Percentiles rank a stretch among this genome's conserved stretches.
Conservation (phyloP, 805 yeast species). For the Debaryomyces prosopidis region DNA sequence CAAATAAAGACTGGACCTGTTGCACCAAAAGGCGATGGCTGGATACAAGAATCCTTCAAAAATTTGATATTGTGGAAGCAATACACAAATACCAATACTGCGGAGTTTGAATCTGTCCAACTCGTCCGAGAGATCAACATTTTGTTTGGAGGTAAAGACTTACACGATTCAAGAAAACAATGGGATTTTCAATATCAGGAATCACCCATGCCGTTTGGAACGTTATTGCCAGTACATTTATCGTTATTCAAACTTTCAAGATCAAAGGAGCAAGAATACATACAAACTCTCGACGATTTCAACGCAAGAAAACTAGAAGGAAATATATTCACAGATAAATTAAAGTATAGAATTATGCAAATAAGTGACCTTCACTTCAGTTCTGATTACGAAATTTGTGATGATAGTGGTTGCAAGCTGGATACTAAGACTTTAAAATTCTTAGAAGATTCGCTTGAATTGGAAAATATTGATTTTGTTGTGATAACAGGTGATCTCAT, state of each 20-base stretch:
- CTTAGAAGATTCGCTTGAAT: slow-evolving; percentile 21
- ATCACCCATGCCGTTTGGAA: slow-evolving; percentile 14
- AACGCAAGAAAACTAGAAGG: slow-evolving; percentile 14
- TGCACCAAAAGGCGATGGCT: slow-evolving; percentile 4
- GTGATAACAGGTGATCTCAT: slow-evolving; percentile 44
- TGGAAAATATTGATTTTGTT: slow-evolving; percentile 34
- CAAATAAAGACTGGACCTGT: not conserved
- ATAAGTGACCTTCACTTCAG: slow-evolving; percentile 42
- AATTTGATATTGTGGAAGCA: slow-evolving; percentile 4
- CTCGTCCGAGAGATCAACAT: slow-evolving; percentile 22
- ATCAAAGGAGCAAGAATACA: slow-evolving; percentile 10
- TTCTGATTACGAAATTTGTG: slow-evolving; percentile 24
- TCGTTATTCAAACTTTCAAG: slow-evolving; percentile 21
- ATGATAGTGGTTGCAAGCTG: slow-evolving; percentile 20
- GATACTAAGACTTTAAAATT: slow-evolving; percentile 33
- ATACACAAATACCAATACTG: not conserved
- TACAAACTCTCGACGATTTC: slow-evolving; percentile 7
- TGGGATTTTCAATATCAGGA: slow-evolving; percentile 19
- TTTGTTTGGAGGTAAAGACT: slow-evolving; percentile 28
- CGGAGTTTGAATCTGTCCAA: not conserved
- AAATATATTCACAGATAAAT: slow-evolving; percentile 12
- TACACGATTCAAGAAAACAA: slow-evolving; percentile 24
- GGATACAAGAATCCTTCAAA: slow-evolving; percentile 3
- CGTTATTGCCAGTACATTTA: slow-evolving; percentile 15
- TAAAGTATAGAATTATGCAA: slow-evolving; percentile 35